Percentiles rank a stretch among this genome's conserved stretches.
These are phyloP conservation scores for Auricularia sp. DNA, from an alignment of 768 basidiomycete genomes.

Conservation along the genomic window DNA sequence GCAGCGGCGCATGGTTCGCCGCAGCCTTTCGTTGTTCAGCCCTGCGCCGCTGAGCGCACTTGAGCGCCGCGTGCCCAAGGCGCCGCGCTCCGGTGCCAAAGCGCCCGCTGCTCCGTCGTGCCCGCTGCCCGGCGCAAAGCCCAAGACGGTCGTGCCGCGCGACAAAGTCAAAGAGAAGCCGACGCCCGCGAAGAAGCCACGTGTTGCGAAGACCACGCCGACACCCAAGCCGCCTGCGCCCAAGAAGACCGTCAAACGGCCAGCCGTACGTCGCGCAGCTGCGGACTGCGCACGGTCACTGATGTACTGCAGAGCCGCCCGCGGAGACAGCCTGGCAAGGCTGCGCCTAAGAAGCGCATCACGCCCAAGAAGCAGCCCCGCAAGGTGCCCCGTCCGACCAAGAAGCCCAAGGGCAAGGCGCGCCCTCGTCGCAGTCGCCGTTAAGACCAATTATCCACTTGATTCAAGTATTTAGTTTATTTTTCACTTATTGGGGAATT, in stretches of 20 bases:
- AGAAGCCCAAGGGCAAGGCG: background rate
- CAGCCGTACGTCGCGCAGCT: background rate
- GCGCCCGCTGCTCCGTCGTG: background rate
- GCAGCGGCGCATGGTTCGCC: background rate
- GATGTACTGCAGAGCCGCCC: background rate
- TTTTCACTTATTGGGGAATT: too few species aligned
- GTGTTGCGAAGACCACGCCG: background rate
- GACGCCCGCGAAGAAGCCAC: background rate
- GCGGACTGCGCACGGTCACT: background rate
- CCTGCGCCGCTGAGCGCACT: background rate
- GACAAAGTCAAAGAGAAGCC: background rate
- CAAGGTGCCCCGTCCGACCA: background rate
- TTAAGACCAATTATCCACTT: too few species aligned
- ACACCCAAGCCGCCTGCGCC: background rate
- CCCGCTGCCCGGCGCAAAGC: background rate
- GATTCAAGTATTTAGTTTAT: too few species aligned
- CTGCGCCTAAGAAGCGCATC: background rate
- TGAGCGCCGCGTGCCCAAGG: background rate
- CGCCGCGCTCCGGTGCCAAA: background rate
- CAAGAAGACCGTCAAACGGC: background rate
- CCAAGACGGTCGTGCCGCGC: background rate
- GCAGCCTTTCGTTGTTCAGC: background rate
- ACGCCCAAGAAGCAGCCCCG: background rate
- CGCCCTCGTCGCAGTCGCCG: background rate
- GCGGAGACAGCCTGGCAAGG: background rate